Conservation (phyloP, 495 filamentous ascomycete genomes). For the Penicillium maclennaniae region DNA sequence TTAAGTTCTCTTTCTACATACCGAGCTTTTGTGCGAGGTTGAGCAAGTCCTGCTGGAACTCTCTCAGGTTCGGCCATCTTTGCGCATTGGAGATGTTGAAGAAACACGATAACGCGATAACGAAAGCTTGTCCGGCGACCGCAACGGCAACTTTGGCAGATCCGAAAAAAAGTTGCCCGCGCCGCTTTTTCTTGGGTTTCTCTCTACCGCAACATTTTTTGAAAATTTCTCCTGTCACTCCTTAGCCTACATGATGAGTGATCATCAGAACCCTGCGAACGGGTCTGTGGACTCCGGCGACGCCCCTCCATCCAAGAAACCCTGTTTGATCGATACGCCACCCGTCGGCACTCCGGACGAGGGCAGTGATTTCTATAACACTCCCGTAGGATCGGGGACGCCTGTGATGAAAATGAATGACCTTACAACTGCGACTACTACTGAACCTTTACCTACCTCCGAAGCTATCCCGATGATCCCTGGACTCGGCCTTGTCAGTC, state of each 20-base stretch:
- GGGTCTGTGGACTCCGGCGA: slow-evolving; percentile 15
- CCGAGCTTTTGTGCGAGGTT: slow-evolving; percentile 30
- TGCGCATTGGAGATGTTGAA: not conserved
- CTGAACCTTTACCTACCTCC: slow-evolving; percentile 8
- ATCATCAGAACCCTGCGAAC: slow-evolving; percentile 23
- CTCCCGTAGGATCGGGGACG: slow-evolving; percentile 29
- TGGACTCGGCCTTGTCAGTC: slow-evolving; percentile 35
- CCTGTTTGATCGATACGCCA: slow-evolving; percentile 33
- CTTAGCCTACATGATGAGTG: slow-evolving; percentile 38
- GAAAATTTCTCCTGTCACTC: slow-evolving; percentile 1
- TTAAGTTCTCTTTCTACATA: slow-evolving; percentile 11
- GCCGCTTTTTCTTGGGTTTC: slow-evolving; percentile 20
- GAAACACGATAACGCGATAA: slow-evolving; percentile 30
- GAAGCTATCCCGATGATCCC: slow-evolving; percentile 32
- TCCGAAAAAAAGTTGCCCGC: slow-evolving; percentile 32
- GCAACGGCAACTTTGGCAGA: slow-evolving; percentile 32
- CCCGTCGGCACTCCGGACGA: slow-evolving; percentile 34
- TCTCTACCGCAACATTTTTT: not conserved
- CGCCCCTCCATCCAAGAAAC: slow-evolving; percentile 20
- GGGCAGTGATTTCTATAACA: slow-evolving; percentile 45
- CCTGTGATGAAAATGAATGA: slow-evolving; percentile 10
- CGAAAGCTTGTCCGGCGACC: slow-evolving; percentile 26
- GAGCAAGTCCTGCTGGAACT: not conserved
- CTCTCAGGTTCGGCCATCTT: slow-evolving; percentile 10
- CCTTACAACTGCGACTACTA: not conserved